A percentile compares a stretch with the other conserved stretches of the same genome.
Evolutionary conservation across 2,329 filamentous ascomycete genomes (phyloP).

Genomic region (Cladorrhinum sp.): DNA sequence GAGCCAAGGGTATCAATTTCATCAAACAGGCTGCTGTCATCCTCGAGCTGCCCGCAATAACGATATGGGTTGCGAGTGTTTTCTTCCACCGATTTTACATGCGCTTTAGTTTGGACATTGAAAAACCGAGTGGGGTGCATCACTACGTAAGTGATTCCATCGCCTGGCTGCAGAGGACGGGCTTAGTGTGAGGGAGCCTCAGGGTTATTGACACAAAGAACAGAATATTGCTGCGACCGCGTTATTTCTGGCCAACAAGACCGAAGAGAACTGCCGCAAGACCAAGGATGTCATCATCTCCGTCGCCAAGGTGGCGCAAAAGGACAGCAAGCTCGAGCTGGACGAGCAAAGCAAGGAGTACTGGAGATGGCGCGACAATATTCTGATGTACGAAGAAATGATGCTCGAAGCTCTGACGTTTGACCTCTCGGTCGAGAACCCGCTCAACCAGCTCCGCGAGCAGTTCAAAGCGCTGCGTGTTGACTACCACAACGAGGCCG

Average conservation of each 20-base stretch:
- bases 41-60: slow-evolving; percentile 87
- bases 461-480: slow-evolving; percentile 55
- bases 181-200: not conserved
- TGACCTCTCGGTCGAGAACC: slow-evolving; percentile 85
- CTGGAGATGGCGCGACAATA: slow-evolving; percentile 95
- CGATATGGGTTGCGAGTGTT: slow-evolving; percentile 84
- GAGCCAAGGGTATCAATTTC: slow-evolving; percentile 93
- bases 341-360: slow-evolving; percentile 98
- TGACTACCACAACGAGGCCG: slow-evolving; percentile 66
- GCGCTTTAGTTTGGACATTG: slow-evolving; percentile 75
- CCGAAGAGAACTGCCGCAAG: slow-evolving; percentile 94
- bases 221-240: slow-evolving; percentile 84
- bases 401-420: slow-evolving; percentile 92
- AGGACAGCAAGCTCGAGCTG: slow-evolving; percentile 83
- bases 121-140: slow-evolving; percentile 69
- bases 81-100: slow-evolving; percentile 98
- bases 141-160: slow-evolving; percentile 76
- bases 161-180: no score
- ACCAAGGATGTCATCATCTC: slow-evolving; percentile 93
- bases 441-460: slow-evolving; percentile 80
- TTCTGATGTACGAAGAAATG: slow-evolving; percentile 86
- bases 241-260: slow-evolving; percentile 92
- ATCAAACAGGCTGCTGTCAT: slow-evolving; percentile 92
- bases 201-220: slow-evolving; percentile 11
- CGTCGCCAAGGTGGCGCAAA: slow-evolving; percentile 90